Base-by-base conservation (phyloP, 164 flowering plant genomes). In the Warburgia ugandensis region DNA sequence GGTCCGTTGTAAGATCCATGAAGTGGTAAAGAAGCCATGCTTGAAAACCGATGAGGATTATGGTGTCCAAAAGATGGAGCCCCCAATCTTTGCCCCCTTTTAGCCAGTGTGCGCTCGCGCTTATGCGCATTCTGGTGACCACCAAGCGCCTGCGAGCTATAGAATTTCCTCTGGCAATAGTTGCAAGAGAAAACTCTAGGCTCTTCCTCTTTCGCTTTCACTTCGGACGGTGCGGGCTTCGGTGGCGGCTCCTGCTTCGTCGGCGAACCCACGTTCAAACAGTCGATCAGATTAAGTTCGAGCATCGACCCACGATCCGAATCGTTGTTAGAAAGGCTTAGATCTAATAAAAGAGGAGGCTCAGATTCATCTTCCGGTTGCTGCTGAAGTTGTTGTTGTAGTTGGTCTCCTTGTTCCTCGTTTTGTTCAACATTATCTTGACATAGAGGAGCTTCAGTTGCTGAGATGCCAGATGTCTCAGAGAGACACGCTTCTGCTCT, bases 121-220 rank as follows among this genome's bases (percentile, higher is more conserved):
- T 83, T 83, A 43, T 83, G 91, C 2, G 86, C 91, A 44, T 83
- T 83, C 51, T 83, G 91, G 45, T 80, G 86, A 0, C 86, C 86
- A 2, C 91, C 91, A 2, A 83, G 68, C 4, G 91, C 91, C 48
- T 83, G 91, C 20, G 91, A 83, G 29, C 91, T 83, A 45, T 74
- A 78, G 69, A 83, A 83, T 41, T 77, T 80, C 64, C 91, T 79
- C 37, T 69, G 80, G 45, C 87, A 81, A 25, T 72, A 79, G 66
- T 79, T 79, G 67, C 92, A 81, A 19, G 85, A 70, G 64, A 81
- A 80, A 28, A 7, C n/a, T n/a, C n/a, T n/a, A n/a, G n/a, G n/a
- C n/a, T n/a, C n/a, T n/a, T n/a, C n/a, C n/a, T n/a, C n/a, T n/a
- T n/a, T n/a, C n/a, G n/a, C n/a, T n/a, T n/a, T n/a, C n/a, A n/a